These are phyloP conservation scores for Ustilago trichophora DNA, from an alignment of 1,284 basidiomycete species.

Conservation along the genomic window DNA sequence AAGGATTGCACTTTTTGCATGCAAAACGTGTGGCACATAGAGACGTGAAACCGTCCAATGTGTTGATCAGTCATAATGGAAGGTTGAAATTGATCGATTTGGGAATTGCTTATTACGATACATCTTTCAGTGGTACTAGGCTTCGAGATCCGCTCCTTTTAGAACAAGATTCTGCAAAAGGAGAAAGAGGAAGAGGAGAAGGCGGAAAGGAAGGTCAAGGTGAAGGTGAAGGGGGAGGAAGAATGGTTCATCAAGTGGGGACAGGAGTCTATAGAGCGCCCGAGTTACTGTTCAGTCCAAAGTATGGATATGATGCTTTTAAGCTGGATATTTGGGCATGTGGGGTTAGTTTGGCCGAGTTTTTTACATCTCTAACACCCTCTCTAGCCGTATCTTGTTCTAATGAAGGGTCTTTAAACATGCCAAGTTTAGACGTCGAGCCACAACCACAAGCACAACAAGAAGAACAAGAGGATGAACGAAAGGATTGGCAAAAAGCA, in stretches of 20 bases:
- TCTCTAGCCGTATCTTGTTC: not conserved
- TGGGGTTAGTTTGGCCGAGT: conserved; percentile 78
- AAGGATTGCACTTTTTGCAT: conserved; percentile 45
- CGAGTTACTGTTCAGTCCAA: conserved; percentile 81
- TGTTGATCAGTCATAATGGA: conserved; percentile 74
- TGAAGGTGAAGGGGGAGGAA: not conserved
- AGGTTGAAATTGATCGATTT: conserved; percentile 81
- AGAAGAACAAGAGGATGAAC: conserved; percentile 68
- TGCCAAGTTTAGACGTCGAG: not conserved
- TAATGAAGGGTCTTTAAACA: not conserved
- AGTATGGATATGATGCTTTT: conserved; percentile 75
- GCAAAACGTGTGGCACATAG: conserved; percentile 76
- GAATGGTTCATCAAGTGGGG: conserved; percentile 35
- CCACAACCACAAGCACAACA: too few species aligned
- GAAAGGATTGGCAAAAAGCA: conserved; percentile 35
- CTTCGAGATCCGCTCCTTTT: not conserved
- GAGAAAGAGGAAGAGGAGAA: not conserved
- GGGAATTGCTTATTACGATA: conserved; percentile 73
- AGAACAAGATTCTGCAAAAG: not conserved
- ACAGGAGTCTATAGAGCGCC: conserved; percentile 83
- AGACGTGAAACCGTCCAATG: conserved; percentile 86
- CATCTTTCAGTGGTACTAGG: too few species aligned
- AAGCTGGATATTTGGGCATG: conserved; percentile 87
- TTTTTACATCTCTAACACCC: conserved; percentile 73
- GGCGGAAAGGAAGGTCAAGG: too few species aligned